Evolutionary conservation across 2,329 filamentous ascomycete genomes (phyloP).

Genomic region (Saccharata proteae): DNA sequence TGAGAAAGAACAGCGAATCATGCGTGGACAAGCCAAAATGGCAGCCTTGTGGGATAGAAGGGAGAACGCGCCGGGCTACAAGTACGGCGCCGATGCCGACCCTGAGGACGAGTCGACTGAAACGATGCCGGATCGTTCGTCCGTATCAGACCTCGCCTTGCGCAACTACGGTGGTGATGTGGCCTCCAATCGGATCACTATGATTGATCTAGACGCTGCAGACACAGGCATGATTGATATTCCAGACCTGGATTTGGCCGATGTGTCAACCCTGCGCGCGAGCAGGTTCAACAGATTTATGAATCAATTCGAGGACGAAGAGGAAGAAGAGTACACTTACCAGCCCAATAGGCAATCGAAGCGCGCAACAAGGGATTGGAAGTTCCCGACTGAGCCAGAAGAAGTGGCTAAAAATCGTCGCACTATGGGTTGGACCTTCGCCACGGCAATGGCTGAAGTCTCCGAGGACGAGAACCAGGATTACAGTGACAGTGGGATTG

Average conservation of each 20-base stretch:
- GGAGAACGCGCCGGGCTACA: constrained; percentile 43
- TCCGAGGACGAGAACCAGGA: constrained; percentile 17
- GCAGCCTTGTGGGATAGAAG: too few species aligned
- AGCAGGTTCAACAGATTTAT: constrained; percentile 39
- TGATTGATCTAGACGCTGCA: constrained; percentile 48
- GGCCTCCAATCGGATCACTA: constrained; percentile 35
- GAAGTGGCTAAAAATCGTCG: constrained; percentile 18
- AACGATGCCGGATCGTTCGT: constrained; percentile 23
- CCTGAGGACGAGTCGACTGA: constrained; percentile 38
- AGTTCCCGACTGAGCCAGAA: constrained; percentile 29
- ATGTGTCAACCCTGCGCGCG: constrained; percentile 44
- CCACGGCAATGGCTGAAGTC: constrained; percentile 29
- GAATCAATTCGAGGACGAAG: constrained; percentile 29
- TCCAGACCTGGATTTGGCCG: constrained; percentile 26
- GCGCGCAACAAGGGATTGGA: constrained; percentile 42
- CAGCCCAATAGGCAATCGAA: constrained; percentile 13
- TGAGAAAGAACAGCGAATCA: constrained; percentile 45
- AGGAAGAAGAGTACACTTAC: constrained; percentile 20
- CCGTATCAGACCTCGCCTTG: constrained; percentile 42
- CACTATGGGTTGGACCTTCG: constrained; percentile 38
- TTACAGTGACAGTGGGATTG: constrained; percentile 17
- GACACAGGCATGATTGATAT: constrained; percentile 22
- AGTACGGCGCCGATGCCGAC: too few species aligned
- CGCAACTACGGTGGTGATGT: constrained; percentile 28
- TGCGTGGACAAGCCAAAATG: constrained; percentile 44